These are phyloP conservation scores for Beta lomatogona DNA, from an alignment of 179 eudicot species.

Conservation along the genomic window DNA sequence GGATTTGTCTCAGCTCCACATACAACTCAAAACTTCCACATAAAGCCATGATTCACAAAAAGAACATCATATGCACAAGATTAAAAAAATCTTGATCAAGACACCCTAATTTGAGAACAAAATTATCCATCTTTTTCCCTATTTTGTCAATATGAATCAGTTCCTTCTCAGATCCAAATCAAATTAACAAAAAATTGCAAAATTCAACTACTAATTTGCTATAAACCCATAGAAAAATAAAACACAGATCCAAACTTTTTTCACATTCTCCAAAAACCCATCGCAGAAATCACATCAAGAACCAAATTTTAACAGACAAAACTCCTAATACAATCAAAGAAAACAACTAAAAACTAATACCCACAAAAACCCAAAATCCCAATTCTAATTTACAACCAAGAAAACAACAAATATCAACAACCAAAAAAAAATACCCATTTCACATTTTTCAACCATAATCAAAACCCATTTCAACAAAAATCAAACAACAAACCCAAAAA, in stretches of 20 bases:
- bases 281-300: constrained; percentile 17
- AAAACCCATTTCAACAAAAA: constrained; percentile 15
- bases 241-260: constrained; percentile 15
- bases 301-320: not conserved
- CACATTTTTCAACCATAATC: not conserved
- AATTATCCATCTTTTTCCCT: not conserved
- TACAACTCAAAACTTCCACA: not conserved
- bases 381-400: not conserved
- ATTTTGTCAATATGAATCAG: not conserved
- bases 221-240: not conserved
- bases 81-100: constrained; percentile 11
- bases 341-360: not conserved
- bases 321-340: not conserved
- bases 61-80: constrained; percentile 12
- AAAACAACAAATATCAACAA: not conserved
- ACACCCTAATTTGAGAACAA: not conserved
- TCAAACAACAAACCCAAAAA: too few relatives aligned
- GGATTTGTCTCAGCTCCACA: not conserved
- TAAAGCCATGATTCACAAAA: constrained; percentile 2
- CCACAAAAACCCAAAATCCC: not conserved
- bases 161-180: constrained; percentile 19
- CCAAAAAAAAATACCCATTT: constrained; percentile 1
- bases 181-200: not conserved
- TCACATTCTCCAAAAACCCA: not conserved
- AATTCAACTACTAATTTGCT: constrained; percentile 6